Evolutionary conservation across 2,329 filamentous ascomycete species (phyloP), one percentile per base, ranked within the genome.

Genomic region (Phaeosphaeriaceae sp.): DNA sequence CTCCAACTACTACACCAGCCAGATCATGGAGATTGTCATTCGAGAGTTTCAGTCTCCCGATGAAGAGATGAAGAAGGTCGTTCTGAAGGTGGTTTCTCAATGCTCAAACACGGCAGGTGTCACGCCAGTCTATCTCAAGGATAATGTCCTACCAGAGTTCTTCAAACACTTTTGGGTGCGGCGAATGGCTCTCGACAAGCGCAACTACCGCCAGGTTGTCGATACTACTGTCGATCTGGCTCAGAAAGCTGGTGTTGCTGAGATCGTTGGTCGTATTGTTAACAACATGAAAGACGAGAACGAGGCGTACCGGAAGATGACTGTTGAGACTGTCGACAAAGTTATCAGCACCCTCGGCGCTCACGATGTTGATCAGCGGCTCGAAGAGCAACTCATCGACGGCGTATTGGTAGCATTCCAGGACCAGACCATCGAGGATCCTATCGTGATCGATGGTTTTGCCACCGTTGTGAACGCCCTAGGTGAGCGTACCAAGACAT

Each of bases 21-120:
- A 99, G 78, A 97, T 99, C 72, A 98, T 99, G 94, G 95, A 98
- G 78, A 98, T 98, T 71, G 83, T 99, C 15, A 87, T 98, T 28
- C 89, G 95, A 71, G 95, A 99, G 76, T 99, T 99, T 73, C 91
- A 93, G 7, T 97, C 94, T 0, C 95, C 95, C 0, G 95, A 99
- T 67, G 95, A 99, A 79, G 95, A 99, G 79, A 99, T 99, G 95
- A 99, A 98, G 82, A 99, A 99, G 82, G 95, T 99, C 1, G 95
- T 99, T 8, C 83, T 99, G 58, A 98, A 98, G 80, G 95, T 99
- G 26, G 89, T 99, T 17, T 97, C 94, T 19, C 95, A 99, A 75
- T 98, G 95, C 74, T 92, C 95, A 8, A 91, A 91, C 68, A 98
- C 94, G 2, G 91, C 97, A 73, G 95, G 95, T 80, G 95, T 99